Evolutionary conservation across 1,284 basidiomycete species (phyloP), one percentile per base, ranked within the genome.

Genomic region (Crocinoboletus sp.): DNA sequence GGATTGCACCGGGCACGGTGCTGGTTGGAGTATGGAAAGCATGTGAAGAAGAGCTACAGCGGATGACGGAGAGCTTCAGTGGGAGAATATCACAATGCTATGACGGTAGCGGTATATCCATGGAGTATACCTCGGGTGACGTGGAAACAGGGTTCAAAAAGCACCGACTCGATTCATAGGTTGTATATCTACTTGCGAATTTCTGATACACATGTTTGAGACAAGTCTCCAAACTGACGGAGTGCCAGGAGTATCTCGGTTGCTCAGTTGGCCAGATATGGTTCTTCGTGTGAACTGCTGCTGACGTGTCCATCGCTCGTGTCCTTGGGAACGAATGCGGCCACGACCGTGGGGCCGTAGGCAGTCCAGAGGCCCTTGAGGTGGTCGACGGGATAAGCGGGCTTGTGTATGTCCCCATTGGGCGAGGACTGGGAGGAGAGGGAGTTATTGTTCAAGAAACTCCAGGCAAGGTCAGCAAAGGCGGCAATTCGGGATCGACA

Each of bases 21-120:
- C 72, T 94, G 67, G 77, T 80, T 30, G 83, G 80, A 3, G 91
- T 94, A 2, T 95, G 93, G 93, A 87, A 79, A 55, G 83, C 89
- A 20, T 89, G 90, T 61, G 89, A 93, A 59, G 81, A 84, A 41
- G 89, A 93, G 58, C 60, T 95, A 45, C 64, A 83, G 48, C 75
- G 78, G 50, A 77, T 91, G 55, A 87, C 85, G 6, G 79, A 83
- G 50, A 65, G 79, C 23, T 92, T 88, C 65, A 65, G 64, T 37
- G 79, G 76, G 54, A 71, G 82, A 46, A 85, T 95, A 47, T 67
- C 71, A 9, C 82, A 85, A 61, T 89, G 89, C 60, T 95, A 94
- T 63, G 71, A 70, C 27, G 87, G 87, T 36, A 77, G 73, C 35
- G 82, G 84, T 2, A 67, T 87, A 15, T 65, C 73, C 4, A 65